phyloP scores from a whole-genome alignment of 495 filamentous ascomycete genomes.

The Trypethelium eluteriae region DNA sequence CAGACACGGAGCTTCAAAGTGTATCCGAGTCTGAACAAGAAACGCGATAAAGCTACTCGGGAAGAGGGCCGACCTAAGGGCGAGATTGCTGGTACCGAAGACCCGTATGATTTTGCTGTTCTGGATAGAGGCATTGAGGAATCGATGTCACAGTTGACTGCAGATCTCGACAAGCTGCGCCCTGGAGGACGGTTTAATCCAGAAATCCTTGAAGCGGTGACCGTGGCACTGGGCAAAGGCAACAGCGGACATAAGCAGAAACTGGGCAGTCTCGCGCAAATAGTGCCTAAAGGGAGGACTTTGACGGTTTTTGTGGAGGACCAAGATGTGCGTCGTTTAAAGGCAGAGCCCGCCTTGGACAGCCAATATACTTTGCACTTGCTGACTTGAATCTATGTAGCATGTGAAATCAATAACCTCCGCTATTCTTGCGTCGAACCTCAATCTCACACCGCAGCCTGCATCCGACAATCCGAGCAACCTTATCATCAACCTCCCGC shows the following conservation, averaged over 20 bases:
- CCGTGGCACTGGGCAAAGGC: conserved; percentile 44
- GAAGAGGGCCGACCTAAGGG: conserved; percentile 17
- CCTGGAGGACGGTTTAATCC: conserved; percentile 63
- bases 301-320: conserved; percentile 59
- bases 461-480: conserved; percentile 61
- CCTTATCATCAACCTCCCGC: conserved; percentile 66
- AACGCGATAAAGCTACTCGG: conserved; percentile 33
- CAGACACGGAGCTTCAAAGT: conserved; percentile 23
- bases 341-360: not conserved
- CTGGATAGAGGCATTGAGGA: conserved; percentile 53
- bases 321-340: conserved; percentile 44
- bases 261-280: conserved; percentile 66
- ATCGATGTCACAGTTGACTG: conserved; percentile 49
- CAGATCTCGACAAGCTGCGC: conserved; percentile 58
- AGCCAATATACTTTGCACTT: not conserved
- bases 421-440: conserved; percentile 58
- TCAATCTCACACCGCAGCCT: conserved; percentile 64
- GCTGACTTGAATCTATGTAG: conserved; percentile 34
- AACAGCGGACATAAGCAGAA: conserved; percentile 42
- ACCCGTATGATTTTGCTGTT: conserved; percentile 62
- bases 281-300: conserved; percentile 63
- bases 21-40: conserved; percentile 28
- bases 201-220: conserved; percentile 55
- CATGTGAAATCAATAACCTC: conserved; percentile 65
- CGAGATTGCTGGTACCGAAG: conserved; percentile 29